Conservation (phyloP, 2,329 filamentous ascomycete species). For the Xylariaceae sp. region DNA sequence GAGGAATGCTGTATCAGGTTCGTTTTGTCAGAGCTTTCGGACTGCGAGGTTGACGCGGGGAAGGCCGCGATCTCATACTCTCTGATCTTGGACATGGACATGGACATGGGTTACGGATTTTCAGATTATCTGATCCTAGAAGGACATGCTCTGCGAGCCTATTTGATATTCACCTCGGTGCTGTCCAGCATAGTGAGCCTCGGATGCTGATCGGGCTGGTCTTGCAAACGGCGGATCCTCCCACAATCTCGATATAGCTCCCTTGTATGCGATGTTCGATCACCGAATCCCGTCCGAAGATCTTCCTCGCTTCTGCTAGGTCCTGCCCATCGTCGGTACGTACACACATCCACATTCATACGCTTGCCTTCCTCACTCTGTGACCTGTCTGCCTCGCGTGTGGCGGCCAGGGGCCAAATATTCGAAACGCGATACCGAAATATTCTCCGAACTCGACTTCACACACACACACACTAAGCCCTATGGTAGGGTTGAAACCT, state of each 20-base stretch:
- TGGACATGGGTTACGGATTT: no score
- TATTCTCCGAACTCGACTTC: background rate
- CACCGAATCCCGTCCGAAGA: background rate
- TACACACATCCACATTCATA: no score
- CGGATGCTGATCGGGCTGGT: background rate
- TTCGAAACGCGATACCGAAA: background rate
- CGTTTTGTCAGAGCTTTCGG: background rate
- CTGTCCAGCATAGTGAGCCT: background rate
- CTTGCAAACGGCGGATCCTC: background rate
- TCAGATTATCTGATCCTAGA: no score
- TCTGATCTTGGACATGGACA: no score
- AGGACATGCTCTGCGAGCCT: no score
- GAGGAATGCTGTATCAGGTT: background rate
- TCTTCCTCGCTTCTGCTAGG: background rate
- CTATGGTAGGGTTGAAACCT: slow-evolving; percentile 12
- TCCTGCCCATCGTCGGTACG: no score
- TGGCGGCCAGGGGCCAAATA: background rate
- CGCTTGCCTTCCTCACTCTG: no score
- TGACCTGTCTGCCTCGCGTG: background rate
- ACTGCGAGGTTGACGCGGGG: no score
- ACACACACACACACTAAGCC: slow-evolving; percentile 6
- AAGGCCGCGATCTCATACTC: background rate
- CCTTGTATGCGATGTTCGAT: background rate
- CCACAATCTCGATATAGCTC: background rate
- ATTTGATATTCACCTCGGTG: background rate